These are phyloP conservation scores for Pichia sp. DNA, from an alignment of 1,139 yeast genomes.

Conservation along the genomic window DNA sequence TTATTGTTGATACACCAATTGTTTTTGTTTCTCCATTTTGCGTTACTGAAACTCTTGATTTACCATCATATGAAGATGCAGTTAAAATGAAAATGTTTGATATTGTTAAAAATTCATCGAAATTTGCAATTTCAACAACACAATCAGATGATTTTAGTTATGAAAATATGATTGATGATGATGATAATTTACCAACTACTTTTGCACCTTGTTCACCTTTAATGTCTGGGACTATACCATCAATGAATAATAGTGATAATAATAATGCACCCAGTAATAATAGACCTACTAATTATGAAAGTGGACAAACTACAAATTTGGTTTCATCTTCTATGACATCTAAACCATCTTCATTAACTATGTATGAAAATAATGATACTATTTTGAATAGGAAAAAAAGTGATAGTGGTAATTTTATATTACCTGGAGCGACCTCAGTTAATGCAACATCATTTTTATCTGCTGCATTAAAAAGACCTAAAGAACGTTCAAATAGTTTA, in stretches of 20 bases:
- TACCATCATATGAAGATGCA: slow-evolving; percentile 55
- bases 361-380: slow-evolving; percentile 3
- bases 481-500: slow-evolving; percentile 9
- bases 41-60: slow-evolving; percentile 56
- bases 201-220: slow-evolving; percentile 31
- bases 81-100: slow-evolving; percentile 21
- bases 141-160: not conserved
- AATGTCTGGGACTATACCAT: slow-evolving; percentile 18
- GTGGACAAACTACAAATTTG: not conserved
- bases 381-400: slow-evolving; percentile 2
- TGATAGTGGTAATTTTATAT: slow-evolving; percentile 2
- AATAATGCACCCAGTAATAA: not conserved
- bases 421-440: slow-evolving; percentile 1
- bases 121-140: slow-evolving; percentile 5
- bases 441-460: slow-evolving; percentile 15
- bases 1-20: slow-evolving; percentile 82
- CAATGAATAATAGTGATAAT: slow-evolving; percentile 5
- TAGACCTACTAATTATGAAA: not conserved
- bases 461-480: slow-evolving; percentile 13
- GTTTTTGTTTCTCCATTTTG: slow-evolving; percentile 68
- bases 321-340: slow-evolving; percentile 1
- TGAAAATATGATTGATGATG: slow-evolving; percentile 14
- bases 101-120: slow-evolving; percentile 9
- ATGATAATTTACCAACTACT: slow-evolving; percentile 22
- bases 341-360: not conserved